These are phyloP conservation scores for Hygrocybe coccinea DNA, from an alignment of 768 basidiomycete species.

Conservation along the genomic window DNA sequence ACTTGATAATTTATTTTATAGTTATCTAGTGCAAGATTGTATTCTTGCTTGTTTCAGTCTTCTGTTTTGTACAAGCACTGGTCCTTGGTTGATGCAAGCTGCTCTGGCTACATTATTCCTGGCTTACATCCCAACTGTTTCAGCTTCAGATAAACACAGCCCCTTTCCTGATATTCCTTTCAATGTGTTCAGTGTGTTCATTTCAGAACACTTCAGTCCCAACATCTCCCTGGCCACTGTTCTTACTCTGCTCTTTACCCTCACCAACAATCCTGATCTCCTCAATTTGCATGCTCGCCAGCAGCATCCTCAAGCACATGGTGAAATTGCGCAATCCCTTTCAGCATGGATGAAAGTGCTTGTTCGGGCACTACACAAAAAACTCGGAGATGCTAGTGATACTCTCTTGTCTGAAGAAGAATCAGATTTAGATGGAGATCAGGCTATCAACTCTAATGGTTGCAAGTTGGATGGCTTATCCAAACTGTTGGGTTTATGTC, in stretches of 20 bases:
- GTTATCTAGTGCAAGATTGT: too few relatives aligned
- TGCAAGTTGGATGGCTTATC: background rate
- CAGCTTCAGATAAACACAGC: too few relatives aligned
- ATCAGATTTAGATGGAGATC: background rate
- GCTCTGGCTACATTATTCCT: too few relatives aligned
- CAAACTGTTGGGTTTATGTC: too few relatives aligned
- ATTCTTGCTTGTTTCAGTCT: too few relatives aligned
- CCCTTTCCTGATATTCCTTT: conserved; percentile 3
- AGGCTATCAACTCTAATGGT: background rate
- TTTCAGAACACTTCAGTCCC: background rate
- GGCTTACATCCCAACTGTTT: too few relatives aligned
- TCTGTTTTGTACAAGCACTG: too few relatives aligned
- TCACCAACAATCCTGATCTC: background rate
- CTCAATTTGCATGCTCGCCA: conserved; percentile 5
- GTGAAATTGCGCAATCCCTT: background rate
- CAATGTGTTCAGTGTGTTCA: background rate
- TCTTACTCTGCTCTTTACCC: background rate
- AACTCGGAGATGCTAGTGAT: background rate
- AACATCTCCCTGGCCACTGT: conserved; percentile 1
- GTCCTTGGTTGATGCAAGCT: too few relatives aligned
- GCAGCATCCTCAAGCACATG: background rate
- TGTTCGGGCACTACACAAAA: background rate
- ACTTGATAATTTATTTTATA: too few relatives aligned
- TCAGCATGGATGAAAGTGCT: background rate
- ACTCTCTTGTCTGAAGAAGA: background rate